A percentile compares a stretch with the other conserved stretches of the same genome.
phyloP scores from a whole-genome alignment of 495 filamentous ascomycete genomes.

The Pyronema domesticum region DNA sequence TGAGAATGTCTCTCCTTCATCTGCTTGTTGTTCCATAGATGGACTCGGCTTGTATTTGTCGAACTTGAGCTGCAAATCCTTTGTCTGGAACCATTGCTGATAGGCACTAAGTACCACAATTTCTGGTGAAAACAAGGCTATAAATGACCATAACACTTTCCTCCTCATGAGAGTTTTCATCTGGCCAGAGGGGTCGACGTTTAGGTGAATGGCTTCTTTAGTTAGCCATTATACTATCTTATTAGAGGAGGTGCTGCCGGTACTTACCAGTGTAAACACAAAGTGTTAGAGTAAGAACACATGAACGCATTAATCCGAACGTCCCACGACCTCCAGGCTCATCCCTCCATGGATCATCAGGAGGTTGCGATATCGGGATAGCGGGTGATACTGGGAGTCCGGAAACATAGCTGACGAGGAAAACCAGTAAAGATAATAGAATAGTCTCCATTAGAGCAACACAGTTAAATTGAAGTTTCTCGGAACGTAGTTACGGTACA shows the following conservation, averaged over 20 bases:
- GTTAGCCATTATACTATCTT: background rate
- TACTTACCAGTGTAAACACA: conserved; percentile 6
- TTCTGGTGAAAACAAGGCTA: conserved; percentile 1
- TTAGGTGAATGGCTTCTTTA: background rate
- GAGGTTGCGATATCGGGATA: too few relatives aligned
- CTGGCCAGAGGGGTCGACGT: background rate
- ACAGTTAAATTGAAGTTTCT: too few relatives aligned
- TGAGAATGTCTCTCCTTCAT: background rate
- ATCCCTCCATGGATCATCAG: background rate
- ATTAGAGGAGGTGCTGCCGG: background rate
- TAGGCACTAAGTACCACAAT: background rate
- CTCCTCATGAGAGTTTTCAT: background rate
- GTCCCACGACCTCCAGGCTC: conserved; percentile 2
- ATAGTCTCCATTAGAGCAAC: too few relatives aligned
- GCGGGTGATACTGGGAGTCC: too few relatives aligned
- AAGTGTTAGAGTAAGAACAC: conserved; percentile 2
- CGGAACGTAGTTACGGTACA: too few relatives aligned
- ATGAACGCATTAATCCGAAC: background rate
- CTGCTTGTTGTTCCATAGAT: background rate
- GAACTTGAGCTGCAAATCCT: background rate
- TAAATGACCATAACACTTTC: background rate
- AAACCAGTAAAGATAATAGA: too few relatives aligned
- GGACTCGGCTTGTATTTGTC: background rate
- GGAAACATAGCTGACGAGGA: too few relatives aligned
- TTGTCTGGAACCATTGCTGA: too few relatives aligned